phyloP scores from a whole-genome alignment of 371 early-diverging fungal genomes.

The Encephalitozoon hellem region DNA sequence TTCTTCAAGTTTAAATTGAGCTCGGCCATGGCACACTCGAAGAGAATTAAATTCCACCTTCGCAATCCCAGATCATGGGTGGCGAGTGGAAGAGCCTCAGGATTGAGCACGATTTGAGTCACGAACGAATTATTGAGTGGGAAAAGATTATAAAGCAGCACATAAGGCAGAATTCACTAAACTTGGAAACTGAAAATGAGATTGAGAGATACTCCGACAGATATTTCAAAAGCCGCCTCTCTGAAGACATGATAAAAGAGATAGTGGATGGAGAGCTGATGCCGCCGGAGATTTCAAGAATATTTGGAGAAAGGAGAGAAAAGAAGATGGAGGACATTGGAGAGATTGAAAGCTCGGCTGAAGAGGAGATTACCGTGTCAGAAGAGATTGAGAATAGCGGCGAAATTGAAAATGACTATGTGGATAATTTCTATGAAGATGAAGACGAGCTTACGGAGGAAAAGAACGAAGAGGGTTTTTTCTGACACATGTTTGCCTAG shows the following conservation, averaged over 20 bases:
- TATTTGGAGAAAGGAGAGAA: background rate
- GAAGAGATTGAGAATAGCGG: background rate
- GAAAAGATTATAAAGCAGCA: constrained; percentile 34
- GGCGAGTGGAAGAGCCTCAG: background rate
- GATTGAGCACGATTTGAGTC: background rate
- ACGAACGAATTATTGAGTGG: background rate
- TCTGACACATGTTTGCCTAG: background rate
- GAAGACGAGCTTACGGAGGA: background rate
- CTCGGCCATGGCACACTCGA: background rate
- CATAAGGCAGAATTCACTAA: constrained; percentile 34
- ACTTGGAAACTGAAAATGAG: constrained; percentile 13
- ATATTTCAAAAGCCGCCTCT: constrained; percentile 8
- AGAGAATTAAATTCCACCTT: background rate
- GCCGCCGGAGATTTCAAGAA: constrained; percentile 10
- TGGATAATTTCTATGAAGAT: background rate
- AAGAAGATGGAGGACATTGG: constrained; percentile 12
- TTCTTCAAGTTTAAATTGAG: too few species aligned
- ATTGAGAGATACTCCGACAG: constrained; percentile 43
- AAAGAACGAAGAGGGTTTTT: background rate
- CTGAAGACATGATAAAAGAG: background rate
- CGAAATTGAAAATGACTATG: background rate
- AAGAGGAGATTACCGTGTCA: background rate
- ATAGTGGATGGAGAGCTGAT: constrained; percentile 6
- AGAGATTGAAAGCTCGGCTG: background rate
- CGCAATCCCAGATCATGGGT: background rate